Evolutionary conservation across 495 filamentous ascomycete genomes (phyloP).

Genomic region (Penicillium subrubescens): DNA sequence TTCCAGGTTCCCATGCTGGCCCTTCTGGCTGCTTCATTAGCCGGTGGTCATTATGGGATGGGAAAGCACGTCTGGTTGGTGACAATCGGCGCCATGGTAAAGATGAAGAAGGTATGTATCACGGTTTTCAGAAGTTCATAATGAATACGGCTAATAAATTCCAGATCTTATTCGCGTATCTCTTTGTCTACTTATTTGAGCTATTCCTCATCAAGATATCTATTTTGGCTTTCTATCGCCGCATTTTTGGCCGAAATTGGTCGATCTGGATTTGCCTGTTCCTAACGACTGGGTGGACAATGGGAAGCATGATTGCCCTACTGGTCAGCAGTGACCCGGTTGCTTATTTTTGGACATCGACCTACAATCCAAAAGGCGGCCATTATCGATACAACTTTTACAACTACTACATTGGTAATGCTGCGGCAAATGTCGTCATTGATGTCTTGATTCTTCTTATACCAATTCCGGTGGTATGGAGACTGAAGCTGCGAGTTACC

Average conservation of each 20-base stretch:
- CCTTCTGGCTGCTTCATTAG: neutral
- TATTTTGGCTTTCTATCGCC: constrained; percentile 30
- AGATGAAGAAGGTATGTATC: constrained; percentile 13
- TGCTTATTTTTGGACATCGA: constrained; percentile 25
- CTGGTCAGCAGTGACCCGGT: constrained; percentile 14
- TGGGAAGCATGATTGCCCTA: constrained; percentile 23
- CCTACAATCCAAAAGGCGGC: constrained; percentile 6
- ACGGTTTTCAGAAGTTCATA: neutral
- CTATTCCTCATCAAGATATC: constrained; percentile 24
- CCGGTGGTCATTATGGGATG: constrained; percentile 18
- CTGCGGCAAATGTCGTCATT: constrained; percentile 51
- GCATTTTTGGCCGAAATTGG: constrained; percentile 24
- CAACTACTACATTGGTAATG: constrained; percentile 43
- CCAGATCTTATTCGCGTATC: constrained; percentile 22
- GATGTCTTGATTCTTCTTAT: constrained; percentile 56
- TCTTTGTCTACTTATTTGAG: constrained; percentile 24
- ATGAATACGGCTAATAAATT: neutral
- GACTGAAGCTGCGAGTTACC: constrained; percentile 41
- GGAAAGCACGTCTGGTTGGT: constrained; percentile 25
- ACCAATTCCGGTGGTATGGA: constrained; percentile 48
- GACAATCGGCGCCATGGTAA: constrained; percentile 8
- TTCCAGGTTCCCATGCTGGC: neutral
- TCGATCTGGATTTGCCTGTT: constrained; percentile 13
- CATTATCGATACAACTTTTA: constrained; percentile 22
- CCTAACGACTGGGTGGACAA: constrained; percentile 12